phyloP scores from a whole-genome alignment of 768 basidiomycete genomes.

The Phanerochaete sordida region DNA sequence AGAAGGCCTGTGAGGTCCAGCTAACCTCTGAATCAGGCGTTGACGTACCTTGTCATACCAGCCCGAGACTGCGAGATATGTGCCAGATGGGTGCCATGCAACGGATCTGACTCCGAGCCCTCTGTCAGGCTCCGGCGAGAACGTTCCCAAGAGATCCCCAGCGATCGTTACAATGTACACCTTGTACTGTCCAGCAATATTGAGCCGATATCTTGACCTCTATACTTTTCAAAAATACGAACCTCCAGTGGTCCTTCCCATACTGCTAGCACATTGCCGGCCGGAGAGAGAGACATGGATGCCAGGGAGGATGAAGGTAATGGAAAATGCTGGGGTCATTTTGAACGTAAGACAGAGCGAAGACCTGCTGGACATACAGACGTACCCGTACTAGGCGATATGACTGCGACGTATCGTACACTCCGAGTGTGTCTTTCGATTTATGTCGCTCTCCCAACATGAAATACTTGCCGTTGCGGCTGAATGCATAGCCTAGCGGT shows the following conservation, averaged over 20 bases:
- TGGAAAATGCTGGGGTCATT: constrained; percentile 68
- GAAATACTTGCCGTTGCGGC: constrained; percentile 79
- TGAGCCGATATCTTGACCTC: too few relatives aligned
- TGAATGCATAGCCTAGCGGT: constrained; percentile 66
- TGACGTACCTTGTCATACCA: constrained; percentile 79
- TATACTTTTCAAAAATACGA: constrained; percentile 20
- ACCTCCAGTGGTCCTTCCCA: constrained; percentile 90
- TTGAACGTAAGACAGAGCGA: neutral
- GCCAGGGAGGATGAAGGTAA: constrained; percentile 71
- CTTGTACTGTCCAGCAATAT: constrained; percentile 55
- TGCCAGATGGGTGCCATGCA: constrained; percentile 84
- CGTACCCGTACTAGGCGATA: constrained; percentile 74
- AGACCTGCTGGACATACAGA: constrained; percentile 5
- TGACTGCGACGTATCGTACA: constrained; percentile 72
- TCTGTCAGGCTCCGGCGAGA: constrained; percentile 71
- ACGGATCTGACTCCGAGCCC: constrained; percentile 79
- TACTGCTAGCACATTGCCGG: constrained; percentile 68
- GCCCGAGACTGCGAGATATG: constrained; percentile 78
- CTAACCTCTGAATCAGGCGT: neutral
- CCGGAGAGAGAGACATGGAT: constrained; percentile 73
- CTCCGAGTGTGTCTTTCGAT: constrained; percentile 81
- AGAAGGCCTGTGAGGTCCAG: neutral
- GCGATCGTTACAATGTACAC: constrained; percentile 65
- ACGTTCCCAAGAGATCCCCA: constrained; percentile 61
- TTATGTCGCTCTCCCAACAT: constrained; percentile 85